Conservation (phyloP, 2,329 filamentous ascomycete genomes). For the Hypoxylon sp. region DNA sequence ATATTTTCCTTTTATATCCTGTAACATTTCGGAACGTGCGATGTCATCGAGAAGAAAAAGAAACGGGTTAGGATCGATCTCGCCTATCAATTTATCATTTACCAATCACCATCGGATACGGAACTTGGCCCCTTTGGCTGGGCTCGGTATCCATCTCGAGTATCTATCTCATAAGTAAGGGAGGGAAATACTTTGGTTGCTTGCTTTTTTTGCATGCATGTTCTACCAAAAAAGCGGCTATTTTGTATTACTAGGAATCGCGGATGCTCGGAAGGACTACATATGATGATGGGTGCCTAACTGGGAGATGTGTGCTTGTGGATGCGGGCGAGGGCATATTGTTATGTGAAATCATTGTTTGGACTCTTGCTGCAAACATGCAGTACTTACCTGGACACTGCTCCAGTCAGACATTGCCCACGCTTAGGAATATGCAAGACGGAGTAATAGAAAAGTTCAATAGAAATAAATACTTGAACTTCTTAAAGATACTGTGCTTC, state of each 20-base stretch:
- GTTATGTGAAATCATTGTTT: conserved; percentile 16
- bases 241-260: conserved; percentile 29
- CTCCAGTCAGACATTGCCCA: background rate
- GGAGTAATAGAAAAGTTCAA: conserved; percentile 15
- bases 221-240: conserved; percentile 15
- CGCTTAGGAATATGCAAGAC: background rate
- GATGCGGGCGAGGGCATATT: conserved; percentile 11
- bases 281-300: conserved; percentile 13
- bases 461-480: conserved; percentile 9
- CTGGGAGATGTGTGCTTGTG: conserved; percentile 10
- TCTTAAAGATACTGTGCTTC: background rate
- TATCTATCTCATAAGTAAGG: conserved; percentile 21
- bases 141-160: conserved; percentile 14
- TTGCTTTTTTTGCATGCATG: conserved; percentile 23
- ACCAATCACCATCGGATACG: background rate
- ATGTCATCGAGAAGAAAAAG: conserved; percentile 8
- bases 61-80: background rate
- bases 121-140: conserved; percentile 4
- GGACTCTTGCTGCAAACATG: conserved; percentile 12
- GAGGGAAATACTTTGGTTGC: conserved; percentile 5
- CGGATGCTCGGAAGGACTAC: conserved; percentile 18
- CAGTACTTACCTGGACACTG: background rate
- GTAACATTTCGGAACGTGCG: conserved; percentile 14
- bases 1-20: conserved; percentile 24
- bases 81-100: conserved; percentile 3